Percentiles rank a stretch among this genome's conserved stretches.
Conservation (phyloP, 441 rosid species). For the Brassica hybrid region DNA sequence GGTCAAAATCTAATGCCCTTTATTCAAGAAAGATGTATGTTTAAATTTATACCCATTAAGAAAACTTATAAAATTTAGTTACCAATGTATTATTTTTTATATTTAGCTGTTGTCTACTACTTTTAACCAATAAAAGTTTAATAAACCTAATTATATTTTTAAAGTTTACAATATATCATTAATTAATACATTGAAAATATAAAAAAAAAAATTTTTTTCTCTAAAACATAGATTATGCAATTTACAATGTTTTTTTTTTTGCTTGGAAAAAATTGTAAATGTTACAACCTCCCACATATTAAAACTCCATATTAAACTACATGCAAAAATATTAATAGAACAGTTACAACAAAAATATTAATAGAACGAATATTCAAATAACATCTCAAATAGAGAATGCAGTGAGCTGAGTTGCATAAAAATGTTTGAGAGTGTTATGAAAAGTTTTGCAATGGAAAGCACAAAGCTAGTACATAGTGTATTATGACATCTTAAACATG, state of each 20-base stretch:
- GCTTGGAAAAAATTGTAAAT: neutral
- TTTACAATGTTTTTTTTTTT: neutral
- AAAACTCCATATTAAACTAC: neutral
- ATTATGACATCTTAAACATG: neutral
- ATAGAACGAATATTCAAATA: neutral
- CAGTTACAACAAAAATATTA: neutral
- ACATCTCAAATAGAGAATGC: neutral
- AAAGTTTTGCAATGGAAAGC: constrained; percentile 3
- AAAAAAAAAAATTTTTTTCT: too few species aligned
- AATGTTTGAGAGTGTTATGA: neutral
- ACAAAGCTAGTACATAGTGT: neutral
- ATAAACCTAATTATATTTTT: too few species aligned
- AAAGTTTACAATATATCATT: too few species aligned
- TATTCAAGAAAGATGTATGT: too few species aligned
- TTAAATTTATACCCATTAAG: too few species aligned
- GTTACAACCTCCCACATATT: neutral
- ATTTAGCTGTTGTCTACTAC: too few species aligned
- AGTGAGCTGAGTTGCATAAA: neutral
- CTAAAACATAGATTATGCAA: too few species aligned
- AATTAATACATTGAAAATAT: too few species aligned
- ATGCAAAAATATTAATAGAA: neutral
- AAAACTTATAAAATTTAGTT: too few species aligned
- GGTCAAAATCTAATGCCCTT: too few species aligned
- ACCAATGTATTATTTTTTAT: too few species aligned
- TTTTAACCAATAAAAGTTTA: too few species aligned